These are phyloP conservation scores for Pseudocercospora vitis DNA, from an alignment of 2,329 filamentous ascomycete genomes.

Conservation along the genomic window DNA sequence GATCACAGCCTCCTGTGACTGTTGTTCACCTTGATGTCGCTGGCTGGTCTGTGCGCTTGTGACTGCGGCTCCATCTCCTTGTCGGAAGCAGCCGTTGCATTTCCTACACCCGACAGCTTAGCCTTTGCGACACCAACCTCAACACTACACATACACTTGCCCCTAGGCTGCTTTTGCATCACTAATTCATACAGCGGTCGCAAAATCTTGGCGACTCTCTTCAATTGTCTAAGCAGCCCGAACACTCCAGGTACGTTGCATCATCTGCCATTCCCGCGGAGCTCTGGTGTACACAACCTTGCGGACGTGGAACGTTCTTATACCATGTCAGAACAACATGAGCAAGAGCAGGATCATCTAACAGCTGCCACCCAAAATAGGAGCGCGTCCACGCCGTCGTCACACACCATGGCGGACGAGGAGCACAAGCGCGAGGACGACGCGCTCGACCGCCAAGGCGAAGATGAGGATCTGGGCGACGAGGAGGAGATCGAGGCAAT, in stretches of 20 bases:
- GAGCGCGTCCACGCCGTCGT: conserved; percentile 23
- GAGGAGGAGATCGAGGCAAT: conserved; percentile 50
- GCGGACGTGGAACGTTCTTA: conserved; percentile 1
- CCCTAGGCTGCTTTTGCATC: not conserved
- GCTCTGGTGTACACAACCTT: conserved; percentile 3
- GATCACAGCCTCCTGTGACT: not conserved
- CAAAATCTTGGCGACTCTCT: not conserved
- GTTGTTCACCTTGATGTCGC: not conserved
- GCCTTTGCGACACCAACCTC: conserved; percentile 1
- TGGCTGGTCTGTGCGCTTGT: not conserved
- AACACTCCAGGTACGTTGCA: conserved; percentile 4
- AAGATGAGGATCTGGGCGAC: conserved; percentile 37
- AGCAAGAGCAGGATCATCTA: conserved; percentile 7
- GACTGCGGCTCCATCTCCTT: not conserved
- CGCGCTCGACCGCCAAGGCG: conserved; percentile 28
- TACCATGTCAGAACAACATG: conserved; percentile 1
- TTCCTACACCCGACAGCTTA: not conserved
- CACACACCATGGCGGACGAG: conserved; percentile 32
- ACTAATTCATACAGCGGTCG: conserved; percentile 3
- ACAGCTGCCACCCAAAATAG: conserved; percentile 8
- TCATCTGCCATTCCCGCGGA: conserved; percentile 5
- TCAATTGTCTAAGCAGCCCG: not conserved
- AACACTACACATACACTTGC: conserved; percentile 1
- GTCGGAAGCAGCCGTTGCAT: not conserved
- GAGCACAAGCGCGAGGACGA: conserved; percentile 31